Base-by-base conservation (phyloP, 768 basidiomycete genomes). In the Hirschioporus abietinus region DNA sequence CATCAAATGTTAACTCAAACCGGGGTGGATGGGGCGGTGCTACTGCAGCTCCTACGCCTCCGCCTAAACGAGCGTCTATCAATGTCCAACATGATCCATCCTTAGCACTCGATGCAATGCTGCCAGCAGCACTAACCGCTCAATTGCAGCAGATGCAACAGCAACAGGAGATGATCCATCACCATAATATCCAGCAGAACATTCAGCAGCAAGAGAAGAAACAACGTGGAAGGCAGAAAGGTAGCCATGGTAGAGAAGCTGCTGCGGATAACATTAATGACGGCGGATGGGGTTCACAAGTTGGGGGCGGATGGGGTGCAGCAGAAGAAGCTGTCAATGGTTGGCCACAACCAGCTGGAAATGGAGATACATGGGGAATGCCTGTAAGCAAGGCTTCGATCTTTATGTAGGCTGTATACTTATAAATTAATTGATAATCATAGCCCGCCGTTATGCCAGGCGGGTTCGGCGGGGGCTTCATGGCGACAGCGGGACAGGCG, bases 241-340 rank as follows among this genome's bases (percentile, higher is more conserved):
- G 26, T n/a, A n/a, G 26, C 10, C n/a, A 23, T 27, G 62, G 9
- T 63, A 23, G 26, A 36, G 62, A 63, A 35, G 62, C n/a, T 24
- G 62, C 7, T 24, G 62, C 8, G 23, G 62, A 36, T 30, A 26
- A 36, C 6, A 7, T n/a, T 8, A 42, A 42, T 23, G 42, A 63
- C 26, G 23, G 35, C 42, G 63, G 63, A 10, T 23, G 27, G 35
- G 26, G 63, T 63, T 30, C 30, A 30, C 30, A 30, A 30, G 63
- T 35, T 7, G 26, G 26, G 42, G 27, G 25, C 63, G 63, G 63
- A 27, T 12, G 60, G 60, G 60, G 34, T 35, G 60, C 3, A 17
- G 34, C 42, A 52, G 60, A 61, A 23, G 60, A 26, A 27, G 15
- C 60, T 26, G n/a, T 10, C 63, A 63, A 63, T 63, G 63, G 25